Evolutionary conservation across 371 early-diverging fungal species (phyloP).

Genomic region (Amoeboaphelidium protococcarum): DNA sequence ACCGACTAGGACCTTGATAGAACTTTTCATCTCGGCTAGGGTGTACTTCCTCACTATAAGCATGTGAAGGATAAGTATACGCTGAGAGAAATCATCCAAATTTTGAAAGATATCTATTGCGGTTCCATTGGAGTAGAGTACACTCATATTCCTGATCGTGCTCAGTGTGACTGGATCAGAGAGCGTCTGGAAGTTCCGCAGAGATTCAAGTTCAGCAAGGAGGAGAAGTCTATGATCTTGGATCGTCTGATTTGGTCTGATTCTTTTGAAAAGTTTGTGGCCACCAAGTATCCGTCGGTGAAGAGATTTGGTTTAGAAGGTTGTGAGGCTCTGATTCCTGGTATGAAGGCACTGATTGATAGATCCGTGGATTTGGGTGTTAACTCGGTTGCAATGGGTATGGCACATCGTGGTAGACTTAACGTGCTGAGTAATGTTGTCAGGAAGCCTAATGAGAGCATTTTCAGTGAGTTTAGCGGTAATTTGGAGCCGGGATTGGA

Average conservation of each 20-base stretch:
- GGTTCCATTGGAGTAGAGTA: constrained; percentile 85
- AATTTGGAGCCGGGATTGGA: constrained; percentile 24
- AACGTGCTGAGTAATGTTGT: constrained; percentile 94
- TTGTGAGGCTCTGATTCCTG: constrained; percentile 82
- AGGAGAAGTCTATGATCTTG: constrained; percentile 63
- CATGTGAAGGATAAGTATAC: constrained; percentile 30
- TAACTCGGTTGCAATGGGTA: constrained; percentile 79
- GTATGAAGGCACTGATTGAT: constrained; percentile 90
- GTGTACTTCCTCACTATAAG: constrained; percentile 70
- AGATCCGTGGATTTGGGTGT: constrained; percentile 74
- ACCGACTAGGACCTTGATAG: constrained; percentile 68
- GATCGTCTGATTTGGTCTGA: constrained; percentile 90
- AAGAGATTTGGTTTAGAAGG: constrained; percentile 96
- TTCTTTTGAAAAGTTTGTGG: constrained; percentile 78
- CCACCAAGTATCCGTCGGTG: constrained; percentile 79
- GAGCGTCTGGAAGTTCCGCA: constrained; percentile 62
- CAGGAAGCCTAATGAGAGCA: constrained; percentile 86
- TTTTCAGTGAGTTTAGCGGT: constrained; percentile 82
- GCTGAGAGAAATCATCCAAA: constrained; percentile 59
- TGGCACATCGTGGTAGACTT: constrained; percentile 93
- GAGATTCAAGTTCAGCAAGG: constrained; percentile 52
- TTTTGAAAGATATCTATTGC: constrained; percentile 61
- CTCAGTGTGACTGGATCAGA: constrained; percentile 88
- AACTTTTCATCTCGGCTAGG: constrained; percentile 49
- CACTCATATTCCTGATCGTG: constrained; percentile 84